Conservation (phyloP, 768 basidiomycete species). For the Zangia roseola region DNA sequence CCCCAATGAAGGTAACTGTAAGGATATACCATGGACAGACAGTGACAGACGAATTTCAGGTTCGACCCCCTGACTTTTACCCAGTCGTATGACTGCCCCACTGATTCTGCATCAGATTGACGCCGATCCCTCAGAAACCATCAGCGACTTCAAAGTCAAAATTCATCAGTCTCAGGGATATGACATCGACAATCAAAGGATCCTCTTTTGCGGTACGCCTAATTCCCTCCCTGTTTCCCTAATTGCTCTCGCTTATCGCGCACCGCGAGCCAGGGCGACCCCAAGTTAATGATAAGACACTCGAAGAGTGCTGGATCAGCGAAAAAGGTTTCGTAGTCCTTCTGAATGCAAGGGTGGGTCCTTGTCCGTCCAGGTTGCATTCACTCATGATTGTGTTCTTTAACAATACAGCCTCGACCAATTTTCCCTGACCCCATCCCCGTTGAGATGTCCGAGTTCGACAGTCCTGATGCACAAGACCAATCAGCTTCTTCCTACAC, state of each 20-base stretch:
- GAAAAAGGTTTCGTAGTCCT: slow-evolving; percentile 6
- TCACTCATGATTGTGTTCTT: not conserved
- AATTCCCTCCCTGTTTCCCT: not conserved
- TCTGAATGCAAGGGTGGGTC: not conserved
- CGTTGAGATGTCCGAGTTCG: not conserved
- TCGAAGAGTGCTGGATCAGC: slow-evolving; percentile 1
- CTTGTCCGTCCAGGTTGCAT: not conserved
- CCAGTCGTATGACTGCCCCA: too few species aligned
- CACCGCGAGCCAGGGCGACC: not conserved
- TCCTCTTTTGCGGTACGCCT: slow-evolving; percentile 3
- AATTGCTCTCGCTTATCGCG: not conserved
- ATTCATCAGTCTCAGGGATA: slow-evolving; percentile 1
- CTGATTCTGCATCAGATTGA: not conserved
- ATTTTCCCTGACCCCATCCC: not conserved
- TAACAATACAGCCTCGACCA: not conserved
- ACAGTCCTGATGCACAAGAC: not conserved
- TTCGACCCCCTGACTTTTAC: not conserved
- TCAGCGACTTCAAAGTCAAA: slow-evolving; percentile 2
- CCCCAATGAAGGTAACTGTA: slow-evolving; percentile 1
- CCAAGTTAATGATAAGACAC: not conserved
- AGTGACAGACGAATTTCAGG: slow-evolving; percentile 1
- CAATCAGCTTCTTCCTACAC: not conserved
- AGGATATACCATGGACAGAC: not conserved
- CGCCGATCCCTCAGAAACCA: slow-evolving; percentile 1
- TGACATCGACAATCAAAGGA: slow-evolving; percentile 1